Base-by-base conservation (phyloP, 2,329 filamentous ascomycete genomes). In the Scedosporium minutisporum region DNA sequence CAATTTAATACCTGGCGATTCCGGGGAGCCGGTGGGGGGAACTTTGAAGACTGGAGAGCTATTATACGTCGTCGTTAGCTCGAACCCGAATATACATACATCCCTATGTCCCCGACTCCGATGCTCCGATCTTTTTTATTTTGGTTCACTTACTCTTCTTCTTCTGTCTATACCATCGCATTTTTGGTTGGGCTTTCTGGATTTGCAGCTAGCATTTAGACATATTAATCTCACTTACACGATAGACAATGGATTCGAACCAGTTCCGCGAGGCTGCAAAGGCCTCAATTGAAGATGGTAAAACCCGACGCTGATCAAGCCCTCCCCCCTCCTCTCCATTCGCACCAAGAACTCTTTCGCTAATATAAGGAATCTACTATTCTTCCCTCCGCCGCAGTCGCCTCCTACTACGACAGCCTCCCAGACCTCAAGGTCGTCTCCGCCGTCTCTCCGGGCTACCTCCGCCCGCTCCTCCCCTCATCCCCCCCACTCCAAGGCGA, bases 211-310 rank as follows among this genome's bases (percentile, higher is more conserved):
- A 21, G 44, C 44, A n/a, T 48, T 48, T 48, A 48, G 44, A 48
- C 44, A 21, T n/a, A 18, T 48, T 48, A 12, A 38, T 12, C 33
- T 38, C 33, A n/a, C 44, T 48, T 48, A 48, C 44, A 48, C 55
- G 27, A 4, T n/a, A 27, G 18, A 58, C 6, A 62, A 96, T 96
- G 93, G 86, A 96, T 71, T 86, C 87, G 29, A 78, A 87, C 63
- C 84, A 93, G 69, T 97, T 96, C 75, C 83, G 86, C 66, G 78
- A 85, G 65, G 90, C 91, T 66, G 92, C 91, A 55, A 84, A 90
- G 66, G 83, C 87, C 63, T 88, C 88, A 64, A 86, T 96, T 71
- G 89, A 96, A 67, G 89, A 96, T 64, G 96, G 91, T 92, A 76
- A 71, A 86, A 78, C 59, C 3, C 42, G 21, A 21, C 60, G 48